These are phyloP conservation scores for Cucurbita pepo DNA, from an alignment of 306 rosid species.

Conservation along the genomic window DNA sequence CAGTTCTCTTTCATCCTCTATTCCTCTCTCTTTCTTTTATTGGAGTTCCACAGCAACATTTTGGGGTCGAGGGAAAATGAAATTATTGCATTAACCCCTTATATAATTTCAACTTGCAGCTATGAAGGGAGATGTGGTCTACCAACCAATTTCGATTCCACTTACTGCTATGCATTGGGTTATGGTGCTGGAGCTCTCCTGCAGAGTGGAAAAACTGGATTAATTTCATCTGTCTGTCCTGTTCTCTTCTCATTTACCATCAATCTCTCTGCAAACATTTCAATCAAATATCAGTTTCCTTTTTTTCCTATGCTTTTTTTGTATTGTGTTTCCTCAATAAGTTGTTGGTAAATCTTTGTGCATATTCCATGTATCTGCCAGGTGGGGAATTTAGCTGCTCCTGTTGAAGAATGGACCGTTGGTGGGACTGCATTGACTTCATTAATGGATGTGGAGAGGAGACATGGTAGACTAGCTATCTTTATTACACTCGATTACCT, in stretches of 20 bases:
- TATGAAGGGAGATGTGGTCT: constrained; percentile 97
- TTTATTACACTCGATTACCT: neutral
- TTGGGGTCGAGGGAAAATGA: neutral
- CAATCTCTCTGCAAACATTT: neutral
- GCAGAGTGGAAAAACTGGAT: constrained; percentile 77
- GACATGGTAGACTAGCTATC: constrained; percentile 49
- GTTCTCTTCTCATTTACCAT: neutral
- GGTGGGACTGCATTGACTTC: constrained; percentile 89
- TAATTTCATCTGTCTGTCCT: constrained; percentile 83
- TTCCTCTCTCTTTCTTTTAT: neutral
- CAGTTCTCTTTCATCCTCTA: neutral
- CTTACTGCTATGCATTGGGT: constrained; percentile 91
- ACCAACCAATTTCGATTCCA: constrained; percentile 92
- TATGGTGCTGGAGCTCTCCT: constrained; percentile 91
- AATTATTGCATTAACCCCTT: neutral
- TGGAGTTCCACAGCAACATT: neutral
- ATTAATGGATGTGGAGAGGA: constrained; percentile 95
- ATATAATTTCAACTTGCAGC: constrained; percentile 21
- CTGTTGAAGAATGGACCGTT: constrained; percentile 85
- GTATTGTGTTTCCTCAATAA: neutral
- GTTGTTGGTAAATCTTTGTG: neutral
- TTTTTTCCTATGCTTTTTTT: neutral
- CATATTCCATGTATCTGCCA: constrained; percentile 13
- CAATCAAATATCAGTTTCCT: neutral
- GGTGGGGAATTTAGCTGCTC: constrained; percentile 85